These are phyloP conservation scores for Apiospora saccharicola DNA, from an alignment of 2,329 filamentous ascomycete genomes.

Conservation along the genomic window DNA sequence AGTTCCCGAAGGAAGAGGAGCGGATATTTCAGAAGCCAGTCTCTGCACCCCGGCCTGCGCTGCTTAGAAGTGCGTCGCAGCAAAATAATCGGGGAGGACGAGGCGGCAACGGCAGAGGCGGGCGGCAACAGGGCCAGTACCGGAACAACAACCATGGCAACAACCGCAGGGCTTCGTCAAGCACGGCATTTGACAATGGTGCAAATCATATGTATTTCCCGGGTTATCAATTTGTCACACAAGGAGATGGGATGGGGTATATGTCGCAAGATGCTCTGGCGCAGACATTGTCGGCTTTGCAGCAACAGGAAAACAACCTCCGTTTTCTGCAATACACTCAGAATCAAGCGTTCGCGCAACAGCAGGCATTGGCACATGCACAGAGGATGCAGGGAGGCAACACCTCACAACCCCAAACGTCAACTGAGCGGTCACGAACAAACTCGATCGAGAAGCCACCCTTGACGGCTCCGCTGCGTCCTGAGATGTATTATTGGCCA, in stretches of 20 bases:
- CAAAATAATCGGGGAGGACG: conserved; percentile 58
- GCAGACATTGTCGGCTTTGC: conserved; percentile 53
- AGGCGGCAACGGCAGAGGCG: conserved; percentile 56
- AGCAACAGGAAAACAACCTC: conserved; percentile 54
- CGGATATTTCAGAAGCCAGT: conserved; percentile 65
- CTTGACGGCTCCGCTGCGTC: conserved; percentile 63
- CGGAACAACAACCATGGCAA: conserved; percentile 51
- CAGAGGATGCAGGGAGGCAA: conserved; percentile 49
- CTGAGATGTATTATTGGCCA: conserved; percentile 63
- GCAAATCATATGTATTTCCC: conserved; percentile 49
- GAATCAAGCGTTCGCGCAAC: conserved; percentile 52
- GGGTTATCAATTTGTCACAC: conserved; percentile 50
- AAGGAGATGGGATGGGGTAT: conserved; percentile 60
- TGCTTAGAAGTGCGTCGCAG: conserved; percentile 68
- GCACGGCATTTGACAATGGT: conserved; percentile 59
- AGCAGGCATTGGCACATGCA: conserved; percentile 52
- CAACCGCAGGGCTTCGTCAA: conserved; percentile 61
- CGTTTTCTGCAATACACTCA: conserved; percentile 57
- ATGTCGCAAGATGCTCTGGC: conserved; percentile 51
- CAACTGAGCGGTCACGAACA: conserved; percentile 62
- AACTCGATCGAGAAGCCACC: conserved; percentile 70
- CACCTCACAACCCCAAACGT: conserved; percentile 43
- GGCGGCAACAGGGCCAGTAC: conserved; percentile 48
- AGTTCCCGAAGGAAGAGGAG: conserved; percentile 85
- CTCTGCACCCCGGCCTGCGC: conserved; percentile 60